Evolutionary conservation across 371 early-diverging fungal genomes (phyloP), one percentile per base, ranked within the genome.

Genomic region (Lichtheimia ramosa): DNA sequence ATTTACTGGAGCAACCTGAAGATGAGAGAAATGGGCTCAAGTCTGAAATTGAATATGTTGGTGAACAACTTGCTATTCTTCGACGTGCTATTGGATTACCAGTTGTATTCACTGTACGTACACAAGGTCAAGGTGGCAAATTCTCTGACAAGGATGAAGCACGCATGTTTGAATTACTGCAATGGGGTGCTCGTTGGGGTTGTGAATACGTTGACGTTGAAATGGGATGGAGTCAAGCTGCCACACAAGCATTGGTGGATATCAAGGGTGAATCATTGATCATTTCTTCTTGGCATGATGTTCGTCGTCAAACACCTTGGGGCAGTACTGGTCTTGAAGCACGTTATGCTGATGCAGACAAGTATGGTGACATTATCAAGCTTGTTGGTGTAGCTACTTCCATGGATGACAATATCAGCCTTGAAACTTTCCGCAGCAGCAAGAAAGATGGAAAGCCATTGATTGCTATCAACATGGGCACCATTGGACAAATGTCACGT

Each of bases 151-250:
- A 72, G 4, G 82, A 84, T n/a, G 74, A 81, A 41, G 61, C 77
- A 2, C 79, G 79, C 21, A 85, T 89, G 84, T 79, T 87, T 42
- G 80, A 81, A 3, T 76, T 96, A 51, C 77, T 94, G 46, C 59
- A 63, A 12, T 72, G 81, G 63, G 97, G 91, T 23, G 62, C 90
- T 24, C 83, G 85, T 54, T 93, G 92, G 92, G 96, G 96, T 18
- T 92, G 94, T 71, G 96, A 97, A 69, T 95, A 93, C 61, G 67
- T 98, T 21, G 98, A 97, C 68, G 83, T 96, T n/a, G 97, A 98
- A 66, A 82, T 94, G 18, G 69, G 71, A 43, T 75, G 71, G 65
- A 62, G 70, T 18, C 56, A 69, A 43, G 58, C 61, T n/a, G 63
- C 61, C n/a, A 77, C 84, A 46, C 71, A 85, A 34, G 59, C 75